These are phyloP conservation scores for Pulicaria dysenterica DNA, from an alignment of 129 eudicot genomes.

Conservation along the genomic window DNA sequence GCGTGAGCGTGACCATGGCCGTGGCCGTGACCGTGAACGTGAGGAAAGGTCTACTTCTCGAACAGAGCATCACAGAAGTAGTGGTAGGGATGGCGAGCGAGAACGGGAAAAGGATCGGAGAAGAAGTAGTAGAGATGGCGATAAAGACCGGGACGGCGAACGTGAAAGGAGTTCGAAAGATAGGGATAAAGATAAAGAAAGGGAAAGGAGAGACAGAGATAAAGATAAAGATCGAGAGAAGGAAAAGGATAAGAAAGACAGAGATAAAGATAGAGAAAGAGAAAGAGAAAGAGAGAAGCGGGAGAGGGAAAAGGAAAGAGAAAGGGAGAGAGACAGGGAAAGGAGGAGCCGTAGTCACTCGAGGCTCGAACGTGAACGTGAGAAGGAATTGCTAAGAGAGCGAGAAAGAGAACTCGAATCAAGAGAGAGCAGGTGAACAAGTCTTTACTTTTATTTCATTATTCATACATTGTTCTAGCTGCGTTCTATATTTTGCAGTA, in stretches of 20 bases:
- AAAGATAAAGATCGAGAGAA: conserved; percentile 24
- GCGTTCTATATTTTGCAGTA: background rate
- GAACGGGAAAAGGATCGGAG: conserved; percentile 38
- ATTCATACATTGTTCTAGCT: background rate
- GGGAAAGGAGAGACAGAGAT: conserved; percentile 41
- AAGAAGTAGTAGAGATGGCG: conserved; percentile 46
- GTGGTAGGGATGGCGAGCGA: conserved; percentile 43
- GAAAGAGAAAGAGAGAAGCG: conserved; percentile 27
- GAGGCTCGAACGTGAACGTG: conserved; percentile 53
- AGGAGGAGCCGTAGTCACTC: conserved; percentile 50
- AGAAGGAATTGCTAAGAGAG: conserved; percentile 50
- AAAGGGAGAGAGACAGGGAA: conserved; percentile 29
- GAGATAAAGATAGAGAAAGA: conserved; percentile 31
- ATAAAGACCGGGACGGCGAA: conserved; percentile 36
- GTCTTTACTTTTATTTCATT: background rate
- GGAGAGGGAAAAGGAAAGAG: conserved; percentile 28
- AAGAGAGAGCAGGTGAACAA: conserved; percentile 77
- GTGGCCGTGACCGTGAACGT: conserved; percentile 24
- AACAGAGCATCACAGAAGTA: conserved; percentile 39
- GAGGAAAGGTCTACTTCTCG: conserved; percentile 46
- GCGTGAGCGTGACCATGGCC: conserved; percentile 30
- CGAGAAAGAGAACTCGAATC: conserved; percentile 60
- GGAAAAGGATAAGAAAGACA: conserved; percentile 29
- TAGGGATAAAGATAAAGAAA: conserved; percentile 30
- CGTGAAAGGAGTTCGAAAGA: conserved; percentile 42